Evolutionary conservation across 345 rosid species (phyloP).

Genomic region (Passiflora organensis): DNA sequence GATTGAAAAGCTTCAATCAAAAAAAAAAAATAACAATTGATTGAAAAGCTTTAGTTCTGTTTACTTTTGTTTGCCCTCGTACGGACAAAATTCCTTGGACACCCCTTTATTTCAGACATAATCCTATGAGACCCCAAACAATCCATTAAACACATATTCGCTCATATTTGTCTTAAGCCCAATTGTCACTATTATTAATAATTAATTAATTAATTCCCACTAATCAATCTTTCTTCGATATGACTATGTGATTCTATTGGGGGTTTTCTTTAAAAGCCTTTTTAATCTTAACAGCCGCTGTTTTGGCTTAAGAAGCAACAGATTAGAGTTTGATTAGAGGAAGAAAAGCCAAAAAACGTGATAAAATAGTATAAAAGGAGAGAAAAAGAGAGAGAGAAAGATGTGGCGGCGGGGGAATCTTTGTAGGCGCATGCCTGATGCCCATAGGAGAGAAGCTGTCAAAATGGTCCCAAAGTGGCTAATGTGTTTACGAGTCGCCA

Average conservation of each 20-base stretch:
- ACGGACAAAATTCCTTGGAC: constrained; percentile 29
- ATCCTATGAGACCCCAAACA: background rate
- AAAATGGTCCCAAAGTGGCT: constrained; percentile 27
- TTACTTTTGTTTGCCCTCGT: constrained; percentile 17
- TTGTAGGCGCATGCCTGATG: constrained; percentile 43
- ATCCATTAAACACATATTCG: too few species aligned
- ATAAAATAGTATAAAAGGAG: constrained; percentile 4
- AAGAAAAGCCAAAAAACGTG: constrained; percentile 20
- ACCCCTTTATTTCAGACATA: constrained; percentile 32
- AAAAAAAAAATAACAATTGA: too few species aligned
- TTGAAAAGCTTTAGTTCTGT: constrained; percentile 9
- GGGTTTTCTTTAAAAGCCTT: too few species aligned
- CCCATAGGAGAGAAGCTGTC: constrained; percentile 28
- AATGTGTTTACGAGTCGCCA: constrained; percentile 19
- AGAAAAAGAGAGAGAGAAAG: background rate
- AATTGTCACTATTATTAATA: too few species aligned
- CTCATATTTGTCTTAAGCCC: too few species aligned
- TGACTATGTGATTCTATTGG: too few species aligned
- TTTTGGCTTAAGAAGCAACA: too few species aligned
- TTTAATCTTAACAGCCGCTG: too few species aligned
- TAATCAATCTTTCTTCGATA: too few species aligned
- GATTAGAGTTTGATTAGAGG: background rate
- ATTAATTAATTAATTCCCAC: too few species aligned
- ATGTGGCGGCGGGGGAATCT: constrained; percentile 52
- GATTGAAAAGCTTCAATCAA: too few species aligned